Base-by-base conservation (phyloP, 148 eudicot genomes). In the Chenopodium album region DNA sequence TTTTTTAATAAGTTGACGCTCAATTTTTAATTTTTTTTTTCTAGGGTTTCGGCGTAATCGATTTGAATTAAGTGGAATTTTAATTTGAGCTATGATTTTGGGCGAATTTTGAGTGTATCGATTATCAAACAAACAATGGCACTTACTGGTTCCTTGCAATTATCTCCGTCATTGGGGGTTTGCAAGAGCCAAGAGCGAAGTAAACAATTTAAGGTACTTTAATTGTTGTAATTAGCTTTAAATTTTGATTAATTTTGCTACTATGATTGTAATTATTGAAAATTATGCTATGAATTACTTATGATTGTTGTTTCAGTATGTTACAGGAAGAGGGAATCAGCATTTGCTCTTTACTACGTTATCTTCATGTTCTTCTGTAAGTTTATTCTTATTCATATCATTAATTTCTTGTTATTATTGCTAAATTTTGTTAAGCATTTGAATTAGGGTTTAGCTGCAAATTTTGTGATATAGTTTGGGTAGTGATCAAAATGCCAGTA, bases 81-180 rank as follows among this genome's bases (percentile, higher is more conserved):
- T 6, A 62, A 81, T 31, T 59, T 48, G 60, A 13, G 63, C 76
- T 23, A 31, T 67, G 28, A 77, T 63, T 76, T 64, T 73, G 31
- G 70, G 69, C 23, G 46, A 23, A 59, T 71, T 16, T 52, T 76
- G 76, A 47, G 63, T 9, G 26, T 60, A 28, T 19, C 48, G 63
- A 31, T 68, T 34, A 37, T 85, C 47, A 59, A 28, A 76, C 56
- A 74, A 89, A 76, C 56, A 74, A 89, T 89, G 95, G 84, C 87
- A 74, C 75, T 85, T 48, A 56, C 87, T 78, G 88, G 88, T 81
- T 88, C 89, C 79, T 84, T 92, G 89, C 91, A 92, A 74, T 69
- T 89, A 68, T 85, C 89, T 48, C 88, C 82, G 2, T 79, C 79
- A 19, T 79, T 86, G 84, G 91, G 93, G 79, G 54, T 85, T 81